Evolutionary conservation across 2,329 filamentous ascomycete species (phyloP), one percentile per base, ranked within the genome.

Genomic region (Trichoderma aggressivum): DNA sequence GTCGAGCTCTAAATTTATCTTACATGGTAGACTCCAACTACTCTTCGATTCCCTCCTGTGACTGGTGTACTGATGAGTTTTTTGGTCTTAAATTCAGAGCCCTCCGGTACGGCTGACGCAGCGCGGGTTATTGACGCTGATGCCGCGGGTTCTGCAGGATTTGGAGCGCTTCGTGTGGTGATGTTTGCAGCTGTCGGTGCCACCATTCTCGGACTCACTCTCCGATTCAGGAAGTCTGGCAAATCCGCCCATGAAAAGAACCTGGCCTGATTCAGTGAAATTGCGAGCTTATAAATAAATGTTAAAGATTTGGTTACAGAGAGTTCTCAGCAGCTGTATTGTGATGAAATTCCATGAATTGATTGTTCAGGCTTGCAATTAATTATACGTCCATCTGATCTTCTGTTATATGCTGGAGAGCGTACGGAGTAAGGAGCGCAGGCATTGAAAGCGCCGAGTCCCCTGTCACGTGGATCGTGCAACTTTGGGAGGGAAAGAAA

Each of bases 1-100:
- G 88, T 91, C 84, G 93, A 96, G 85, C 92, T 96, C 83, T 96
- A 88, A 85, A 59, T n/a, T 39, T 84, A 80, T 75, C 73, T 73
- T 72, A 69, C 74, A 73, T 61, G 71, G 70, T 71, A 50, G 71
- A 72, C 70, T 70, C 65, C 68, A 71, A 58, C 50, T 69, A 58
- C 50, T 69, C 62, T 69, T 73, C 60, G 24, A 70, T 69, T 24
- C 24, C 2, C 73, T 75, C 74, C 74, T 72, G 78, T 76, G 77
- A n/a, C 65, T 74, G 74, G 74, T 77, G 74, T 80, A 78, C 80
- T 82, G 80, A 82, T 81, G 73, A 74, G 74, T 43, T 5, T 5
- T 80, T 70, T 74, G 74, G 73, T 72, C 69, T 69, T 65, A 70
- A 66, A 72, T 70, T 68, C 78, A 81, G 80, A 75, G 73, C 73